Percentiles rank a stretch among this genome's conserved stretches.
These are phyloP conservation scores for Starmera dryadoides DNA, from an alignment of 805 yeast species.

Conservation along the genomic window DNA sequence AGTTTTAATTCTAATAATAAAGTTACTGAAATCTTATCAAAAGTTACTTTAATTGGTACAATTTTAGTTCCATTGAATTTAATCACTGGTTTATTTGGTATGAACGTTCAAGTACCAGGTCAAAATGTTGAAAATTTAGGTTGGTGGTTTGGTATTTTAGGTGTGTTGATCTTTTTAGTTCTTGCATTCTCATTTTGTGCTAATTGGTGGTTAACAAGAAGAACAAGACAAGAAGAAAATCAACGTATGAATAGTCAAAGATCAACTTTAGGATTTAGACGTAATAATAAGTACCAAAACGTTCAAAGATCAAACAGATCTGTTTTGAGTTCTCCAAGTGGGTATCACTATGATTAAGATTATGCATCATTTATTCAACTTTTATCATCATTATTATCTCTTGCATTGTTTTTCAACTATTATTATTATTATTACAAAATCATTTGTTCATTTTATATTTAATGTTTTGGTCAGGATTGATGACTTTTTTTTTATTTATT, in stretches of 20 bases:
- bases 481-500: too few relatives aligned
- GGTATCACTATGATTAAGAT: constrained; percentile 16
- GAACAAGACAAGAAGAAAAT: constrained; percentile 20
- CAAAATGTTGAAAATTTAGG: constrained; percentile 32
- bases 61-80: constrained; percentile 84
- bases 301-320: constrained; percentile 19
- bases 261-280: constrained; percentile 23
- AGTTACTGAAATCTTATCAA: constrained; percentile 81
- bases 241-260: constrained; percentile 16
- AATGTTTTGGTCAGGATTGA: too few relatives aligned
- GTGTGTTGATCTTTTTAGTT: constrained; percentile 38
- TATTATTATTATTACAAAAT: too few relatives aligned
- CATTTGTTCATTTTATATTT: too few relatives aligned
- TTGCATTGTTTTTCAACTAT: too few relatives aligned
- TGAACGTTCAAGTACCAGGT: constrained; percentile 91
- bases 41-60: constrained; percentile 87
- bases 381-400: too few relatives aligned
- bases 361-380: background rate
- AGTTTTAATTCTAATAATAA: constrained; percentile 80
- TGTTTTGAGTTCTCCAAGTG: constrained; percentile 17
- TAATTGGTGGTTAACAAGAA: constrained; percentile 30
- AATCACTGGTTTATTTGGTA: constrained; percentile 88
- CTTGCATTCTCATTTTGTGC: constrained; percentile 32
- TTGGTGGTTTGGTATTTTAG: constrained; percentile 70
- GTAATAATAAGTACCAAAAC: constrained; percentile 9